Evolutionary conservation across 768 basidiomycete species (phyloP), one percentile per base, ranked within the genome.

Genomic region (Kwoniella sp.): DNA sequence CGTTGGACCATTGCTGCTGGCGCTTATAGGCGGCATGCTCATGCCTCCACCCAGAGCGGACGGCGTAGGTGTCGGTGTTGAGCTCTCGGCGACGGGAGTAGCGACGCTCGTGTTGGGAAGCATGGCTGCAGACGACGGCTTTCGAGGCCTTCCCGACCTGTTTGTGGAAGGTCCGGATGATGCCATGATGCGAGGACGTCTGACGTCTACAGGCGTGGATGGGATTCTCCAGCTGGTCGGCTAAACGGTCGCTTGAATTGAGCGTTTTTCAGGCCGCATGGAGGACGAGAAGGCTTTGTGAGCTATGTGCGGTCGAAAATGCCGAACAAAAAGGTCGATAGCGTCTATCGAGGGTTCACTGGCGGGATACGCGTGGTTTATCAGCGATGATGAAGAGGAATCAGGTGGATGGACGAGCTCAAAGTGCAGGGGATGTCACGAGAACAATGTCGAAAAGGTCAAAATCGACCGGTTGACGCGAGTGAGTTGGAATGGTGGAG

Each of bases 1-100:
- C 43, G 50, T 61, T n/a, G 70, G 70, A 17, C 70, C 70, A 34
- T 49, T 63, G 14, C 51, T 46, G 22, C 46, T 60, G 15, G 53
- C 46, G 34, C 54, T 60, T 14, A 60, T 59, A n/a, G 58, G 54
- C 11, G 59, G 56, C 55, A 61, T 59, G 29, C 59, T 65, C 29
- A 53, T 48, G 17, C 43, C 52, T 31, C 57, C 61, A 14, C 45
- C 58, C 9, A 31, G n/a, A 23, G 47, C 45, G 10, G 34, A 37
- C 20, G 48, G 50, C 41, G 64, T 60, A 10, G 64, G 56, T 25
- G 55, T 60, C 3, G 52, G 49, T 20, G 51, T 56, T 46, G 32
- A 33, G 23, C 25, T 23, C 14, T 60, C 60, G 6, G 55, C 47
- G 2, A 29, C 46, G 0, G 61, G 49, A 15, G 55, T 55, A 19